Percentiles rank a stretch among this genome's conserved stretches.
Conservation (phyloP, 257 asterid species). For the Cinchona pubescens region DNA sequence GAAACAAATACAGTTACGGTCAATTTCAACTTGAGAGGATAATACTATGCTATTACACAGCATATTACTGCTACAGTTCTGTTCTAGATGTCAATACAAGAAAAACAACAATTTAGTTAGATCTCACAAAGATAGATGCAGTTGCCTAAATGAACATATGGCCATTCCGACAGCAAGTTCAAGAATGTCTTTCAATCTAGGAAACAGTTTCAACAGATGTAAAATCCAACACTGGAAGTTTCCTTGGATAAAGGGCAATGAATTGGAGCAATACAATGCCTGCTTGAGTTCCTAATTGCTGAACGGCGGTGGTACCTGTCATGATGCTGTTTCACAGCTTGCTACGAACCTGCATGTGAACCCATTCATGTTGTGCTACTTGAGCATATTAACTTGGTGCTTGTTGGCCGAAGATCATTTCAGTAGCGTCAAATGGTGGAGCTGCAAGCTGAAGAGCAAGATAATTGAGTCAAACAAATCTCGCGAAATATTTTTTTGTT, state of each 20-base stretch:
- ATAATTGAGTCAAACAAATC: background rate
- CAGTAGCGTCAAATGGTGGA: constrained; percentile 48
- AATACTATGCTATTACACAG: constrained; percentile 2
- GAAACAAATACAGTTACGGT: constrained; percentile 2
- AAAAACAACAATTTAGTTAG: constrained; percentile 2
- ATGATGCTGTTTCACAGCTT: constrained; percentile 50
- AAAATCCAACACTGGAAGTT: constrained; percentile 16
- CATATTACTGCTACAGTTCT: background rate
- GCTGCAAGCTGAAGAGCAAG: constrained; percentile 44
- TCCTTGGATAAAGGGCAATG: constrained; percentile 21
- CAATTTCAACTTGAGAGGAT: background rate
- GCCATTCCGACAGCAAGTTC: constrained; percentile 13
- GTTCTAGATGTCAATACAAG: constrained; percentile 11
- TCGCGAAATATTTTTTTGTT: background rate
- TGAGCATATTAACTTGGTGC: constrained; percentile 54
- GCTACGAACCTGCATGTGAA: constrained; percentile 74
- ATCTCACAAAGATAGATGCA: constrained; percentile 13
- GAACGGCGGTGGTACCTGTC: constrained; percentile 18
- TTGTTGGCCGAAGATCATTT: constrained; percentile 64
- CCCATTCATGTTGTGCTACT: constrained; percentile 75
- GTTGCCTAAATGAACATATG: constrained; percentile 8
- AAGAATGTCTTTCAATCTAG: constrained; percentile 20
- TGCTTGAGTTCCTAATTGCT: constrained; percentile 1
- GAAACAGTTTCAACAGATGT: constrained; percentile 10
- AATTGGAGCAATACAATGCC: constrained; percentile 20